Base-by-base conservation (phyloP, 1,284 basidiomycete genomes). In the Pseudozyma flocculosa region DNA sequence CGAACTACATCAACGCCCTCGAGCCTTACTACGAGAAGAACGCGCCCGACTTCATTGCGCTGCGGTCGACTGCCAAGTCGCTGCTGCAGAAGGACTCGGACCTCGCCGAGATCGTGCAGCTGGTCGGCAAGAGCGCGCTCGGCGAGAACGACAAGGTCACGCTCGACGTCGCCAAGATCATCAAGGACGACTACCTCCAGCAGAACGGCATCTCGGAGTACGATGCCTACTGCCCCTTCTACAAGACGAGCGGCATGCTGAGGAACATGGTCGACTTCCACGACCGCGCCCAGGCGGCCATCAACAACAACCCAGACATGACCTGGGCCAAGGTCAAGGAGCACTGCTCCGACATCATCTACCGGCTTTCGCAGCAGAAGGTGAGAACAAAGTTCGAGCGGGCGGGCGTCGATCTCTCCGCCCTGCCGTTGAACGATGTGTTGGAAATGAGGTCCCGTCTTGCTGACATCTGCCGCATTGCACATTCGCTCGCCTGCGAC, bases 181-280 rank as follows among this genome's bases (percentile, higher is more conserved):
- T 98, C 75, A 98, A 80, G 73, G 76, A 96, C 72, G 95, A 99
- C 81, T 98, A 95, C 83, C 82, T 98, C 77, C 93, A 96, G 80
- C 94, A 99, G 82, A 97, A 98, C 78, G 95, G 95, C 76, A 96
- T 97, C 84, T 92, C 89, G 79, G 90, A 92, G 78, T 97, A 96
- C 78, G 94, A 97, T 80, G 86, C 92, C 51, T 97, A 85, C 82
- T 99, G 95, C 76, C 95, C 95, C 22, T 97, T 98, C 52, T 78
- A 75, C 71, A 79, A 76, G 66, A 77, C 94, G 43, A 88, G 86
- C 54, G 90, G 85, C 48, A 99, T 99, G 95, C 82, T 98, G 75
- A 86, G 85, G 76, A 95, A 95, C 82, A 92, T 96, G 79, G 90
- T 97, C 64, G 85, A 86, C n/a, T 97, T 92, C 85, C 88, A 95